phyloP scores from a whole-genome alignment of 495 filamentous ascomycete species.

The Hypoxylon crocopeplum region DNA sequence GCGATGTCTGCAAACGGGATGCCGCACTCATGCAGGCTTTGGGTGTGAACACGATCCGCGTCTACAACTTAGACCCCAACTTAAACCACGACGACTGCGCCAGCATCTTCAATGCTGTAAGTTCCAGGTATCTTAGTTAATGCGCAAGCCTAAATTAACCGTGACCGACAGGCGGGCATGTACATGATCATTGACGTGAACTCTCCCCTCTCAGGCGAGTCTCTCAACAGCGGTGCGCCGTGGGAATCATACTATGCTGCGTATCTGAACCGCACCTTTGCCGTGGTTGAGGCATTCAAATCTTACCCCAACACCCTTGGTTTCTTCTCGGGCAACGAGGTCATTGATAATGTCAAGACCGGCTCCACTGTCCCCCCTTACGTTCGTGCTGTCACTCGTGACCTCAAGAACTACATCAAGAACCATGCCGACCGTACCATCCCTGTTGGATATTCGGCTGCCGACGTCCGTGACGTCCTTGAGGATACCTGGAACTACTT shows the following conservation, averaged over 20 bases:
- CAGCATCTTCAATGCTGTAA: slow-evolving; percentile 87
- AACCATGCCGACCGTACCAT: slow-evolving; percentile 72
- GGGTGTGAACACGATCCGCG: slow-evolving; percentile 85
- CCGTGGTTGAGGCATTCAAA: slow-evolving; percentile 93
- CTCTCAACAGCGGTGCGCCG: slow-evolving; percentile 74
- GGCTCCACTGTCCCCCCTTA: slow-evolving; percentile 67
- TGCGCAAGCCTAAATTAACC: not conserved
- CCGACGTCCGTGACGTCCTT: slow-evolving; percentile 82
- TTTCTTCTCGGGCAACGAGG: slow-evolving; percentile 94
- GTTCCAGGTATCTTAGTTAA: slow-evolving; percentile 42
- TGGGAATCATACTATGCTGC: slow-evolving; percentile 71
- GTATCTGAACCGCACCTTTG: slow-evolving; percentile 86
- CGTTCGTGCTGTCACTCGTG: slow-evolving; percentile 75
- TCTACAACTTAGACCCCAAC: slow-evolving; percentile 88
- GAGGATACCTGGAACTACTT: slow-evolving; percentile 84
- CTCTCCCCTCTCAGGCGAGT: slow-evolving; percentile 80
- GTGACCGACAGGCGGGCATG: slow-evolving; percentile 50
- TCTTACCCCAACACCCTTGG: slow-evolving; percentile 87
- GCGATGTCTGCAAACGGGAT: slow-evolving; percentile 81
- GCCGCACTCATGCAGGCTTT: slow-evolving; percentile 90
- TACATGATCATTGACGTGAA: slow-evolving; percentile 85
- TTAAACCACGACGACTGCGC: slow-evolving; percentile 89
- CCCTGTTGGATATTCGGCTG: slow-evolving; percentile 93
- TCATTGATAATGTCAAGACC: slow-evolving; percentile 74
- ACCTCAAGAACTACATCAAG: slow-evolving; percentile 86